Base-by-base conservation (phyloP, 208 protist species). In the Porcisia deanei region DNA sequence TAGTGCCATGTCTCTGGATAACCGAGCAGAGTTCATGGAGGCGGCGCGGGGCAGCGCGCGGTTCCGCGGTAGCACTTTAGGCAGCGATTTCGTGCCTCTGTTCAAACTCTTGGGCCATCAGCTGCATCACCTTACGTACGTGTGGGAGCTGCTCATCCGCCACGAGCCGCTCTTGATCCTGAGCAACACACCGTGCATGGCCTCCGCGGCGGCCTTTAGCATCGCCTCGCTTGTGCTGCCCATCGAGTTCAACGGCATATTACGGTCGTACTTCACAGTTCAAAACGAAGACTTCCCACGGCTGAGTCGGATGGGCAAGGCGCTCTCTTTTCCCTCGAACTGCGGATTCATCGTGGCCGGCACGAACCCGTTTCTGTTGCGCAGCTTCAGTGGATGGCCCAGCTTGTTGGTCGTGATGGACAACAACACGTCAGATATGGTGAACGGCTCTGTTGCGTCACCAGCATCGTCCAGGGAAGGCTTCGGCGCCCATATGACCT, bases 301-400 rank as follows among this genome's bases (percentile, higher is more conserved):
- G 14, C 83, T 92, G 37, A 86, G 81, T 16, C 87, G 88, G 22
- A 83, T 94, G 77, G 93, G 93, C 53, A 90, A 90, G 75, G 86
- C 79, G 37, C 72, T 94, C 30, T 84, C 91, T 16, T 95, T 97
- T 57, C 77, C 84, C 8, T 53, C 34, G 20, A 59, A 73, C 54
- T 76, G 90, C 63, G 81, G 81, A 55, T 65, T 92, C 57, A 82
- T 97, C 63, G 87, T 94, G 25, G 91, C 88, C 2, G 81, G 80
- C 61, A 97, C 93, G 1, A 97, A 97, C 68, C 90, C 90, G 5
- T 94, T 95, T 79, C 83, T 97, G 16, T 77, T 95, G 54, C 89
- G 88, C 53, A 85, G 84, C 75, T 97, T 94, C 81, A 84, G 85
- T 14, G 93, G 89, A 45, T 97, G 93, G 91, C 78, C 63, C 41